Evolutionary conservation across 768 basidiomycete species (phyloP), one percentile per base, ranked within the genome.

Genomic region (Serendipita sp.): DNA sequence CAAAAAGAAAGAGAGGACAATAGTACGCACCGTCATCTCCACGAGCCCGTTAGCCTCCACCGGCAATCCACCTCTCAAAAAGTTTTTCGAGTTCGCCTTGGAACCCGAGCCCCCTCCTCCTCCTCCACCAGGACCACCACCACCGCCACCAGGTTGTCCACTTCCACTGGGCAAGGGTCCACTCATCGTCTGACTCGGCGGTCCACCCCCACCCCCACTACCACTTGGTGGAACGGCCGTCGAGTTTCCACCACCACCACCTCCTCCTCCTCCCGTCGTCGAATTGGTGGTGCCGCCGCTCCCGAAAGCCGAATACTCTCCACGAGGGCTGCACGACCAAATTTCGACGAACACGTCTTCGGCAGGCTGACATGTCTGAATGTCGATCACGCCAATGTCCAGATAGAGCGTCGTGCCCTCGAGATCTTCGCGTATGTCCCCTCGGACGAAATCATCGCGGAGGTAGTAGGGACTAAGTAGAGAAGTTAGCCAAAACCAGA

Each of bases 351-450:
- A 71, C 22, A 70, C 71, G 63, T 72, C 70, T 9, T 58, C 50
- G 53, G 74, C 63, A 1, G 75, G 74, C 61, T 72, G 61, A 67
- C 75, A 76, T 31, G 72, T 75, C 9, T 68, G 68, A 50, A 71
- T 71, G 62, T 75, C 73, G 30, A 75, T 69, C 38, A 75, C 67
- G 5, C 74, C 73, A 51, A 75, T 65, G 65, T 76, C 75, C 43
- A 76, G 69, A 20, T 68, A 68, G 58, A 76, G 64, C 13, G 67
- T 51, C n/a, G 75, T 64, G 22, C 75, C 74, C 17, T 13, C 58
- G 64, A 73, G 70, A 30, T 68, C 66, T 34, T 71, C 71, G 2
- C 67, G 71, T 34, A 74, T 64, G 61, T 73, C 67, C 1, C 67
- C 64, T 26, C 68, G 65, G 42, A 74, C 31, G n/a, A 69, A 67